Conservation (phyloP, 2,329 filamentous ascomycete species). For the Neoarthrinium moseri region DNA sequence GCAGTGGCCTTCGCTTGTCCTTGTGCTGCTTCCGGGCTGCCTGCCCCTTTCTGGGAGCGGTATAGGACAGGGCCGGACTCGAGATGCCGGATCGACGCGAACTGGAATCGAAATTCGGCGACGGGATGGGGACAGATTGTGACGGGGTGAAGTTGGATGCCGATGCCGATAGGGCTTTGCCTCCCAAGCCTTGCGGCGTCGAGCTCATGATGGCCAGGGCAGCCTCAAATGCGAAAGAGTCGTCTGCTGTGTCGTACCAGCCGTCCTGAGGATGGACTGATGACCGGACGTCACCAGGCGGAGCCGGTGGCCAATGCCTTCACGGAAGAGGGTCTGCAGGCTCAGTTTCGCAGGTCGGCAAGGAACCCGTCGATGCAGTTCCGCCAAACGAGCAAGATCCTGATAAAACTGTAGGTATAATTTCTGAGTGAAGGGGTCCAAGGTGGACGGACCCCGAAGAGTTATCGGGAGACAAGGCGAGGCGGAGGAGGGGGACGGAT, state of each 20-base stretch:
- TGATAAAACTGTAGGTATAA: not conserved
- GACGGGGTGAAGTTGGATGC: conserved; percentile 39
- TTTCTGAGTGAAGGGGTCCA: conserved; percentile 25
- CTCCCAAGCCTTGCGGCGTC: conserved; percentile 38
- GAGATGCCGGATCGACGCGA: conserved; percentile 44
- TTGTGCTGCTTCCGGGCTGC: conserved; percentile 79
- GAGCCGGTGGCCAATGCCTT: too few species aligned
- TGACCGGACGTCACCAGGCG: too few species aligned
- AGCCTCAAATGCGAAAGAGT: conserved; percentile 4
- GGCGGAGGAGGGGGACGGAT: conserved; percentile 14
- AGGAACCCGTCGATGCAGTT: too few species aligned
- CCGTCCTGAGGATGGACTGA: too few species aligned
- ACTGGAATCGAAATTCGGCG: conserved; percentile 45
- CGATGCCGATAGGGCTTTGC: conserved; percentile 50
- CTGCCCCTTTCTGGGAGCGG: conserved; percentile 73
- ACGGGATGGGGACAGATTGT: conserved; percentile 39
- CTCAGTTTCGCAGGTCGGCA: not conserved
- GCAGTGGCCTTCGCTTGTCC: conserved; percentile 69
- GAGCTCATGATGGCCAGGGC: conserved; percentile 29
- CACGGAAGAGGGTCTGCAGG: too few species aligned
- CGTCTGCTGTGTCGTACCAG: too few species aligned
- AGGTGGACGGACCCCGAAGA: conserved; percentile 27
- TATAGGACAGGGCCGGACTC: conserved; percentile 29
- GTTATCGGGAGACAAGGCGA: too few species aligned
- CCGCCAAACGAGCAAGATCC: too few species aligned